Conservation (phyloP, 768 basidiomycete species). For the Multifurca ochricompacta region DNA sequence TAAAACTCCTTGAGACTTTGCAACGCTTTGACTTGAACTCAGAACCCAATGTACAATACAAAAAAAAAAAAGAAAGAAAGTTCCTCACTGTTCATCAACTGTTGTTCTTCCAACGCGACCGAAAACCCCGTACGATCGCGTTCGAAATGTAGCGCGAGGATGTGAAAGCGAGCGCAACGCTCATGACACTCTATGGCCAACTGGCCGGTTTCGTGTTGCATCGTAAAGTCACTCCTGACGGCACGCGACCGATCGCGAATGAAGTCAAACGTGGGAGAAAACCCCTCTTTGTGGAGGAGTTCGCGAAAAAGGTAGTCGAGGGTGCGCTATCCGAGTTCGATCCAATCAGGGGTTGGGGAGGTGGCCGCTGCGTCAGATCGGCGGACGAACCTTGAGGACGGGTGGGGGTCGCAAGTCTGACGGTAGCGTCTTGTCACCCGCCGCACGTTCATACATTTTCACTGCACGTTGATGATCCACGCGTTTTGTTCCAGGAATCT, state of each 20-base stretch:
- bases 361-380: not conserved
- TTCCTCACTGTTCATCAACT: conserved; percentile 80
- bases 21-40: conserved; percentile 53
- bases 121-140: conserved; percentile 53
- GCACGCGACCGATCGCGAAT: conserved; percentile 88
- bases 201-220: conserved; percentile 75
- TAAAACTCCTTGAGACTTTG: conserved; percentile 93
- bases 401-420: conserved; percentile 86
- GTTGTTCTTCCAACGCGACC: conserved; percentile 72
- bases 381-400: conserved; percentile 56
- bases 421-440: conserved; percentile 85
- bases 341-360: not conserved
- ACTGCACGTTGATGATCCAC: conserved; percentile 85
- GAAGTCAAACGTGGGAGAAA: conserved; percentile 69
- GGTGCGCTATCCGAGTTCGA: conserved; percentile 46
- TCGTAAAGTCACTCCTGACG: conserved; percentile 88
- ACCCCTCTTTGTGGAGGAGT: conserved; percentile 61
- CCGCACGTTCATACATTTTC: conserved; percentile 91
- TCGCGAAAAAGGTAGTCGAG: conserved; percentile 89
- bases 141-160: conserved; percentile 66
- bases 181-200: conserved; percentile 86
- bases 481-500: conserved; percentile 77
- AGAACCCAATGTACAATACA: not conserved
- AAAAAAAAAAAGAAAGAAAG: not conserved
- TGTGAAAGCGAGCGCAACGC: conserved; percentile 90